phyloP scores from a whole-genome alignment of 2,329 filamentous ascomycete species.

The Hymenoscyphus occultus region DNA sequence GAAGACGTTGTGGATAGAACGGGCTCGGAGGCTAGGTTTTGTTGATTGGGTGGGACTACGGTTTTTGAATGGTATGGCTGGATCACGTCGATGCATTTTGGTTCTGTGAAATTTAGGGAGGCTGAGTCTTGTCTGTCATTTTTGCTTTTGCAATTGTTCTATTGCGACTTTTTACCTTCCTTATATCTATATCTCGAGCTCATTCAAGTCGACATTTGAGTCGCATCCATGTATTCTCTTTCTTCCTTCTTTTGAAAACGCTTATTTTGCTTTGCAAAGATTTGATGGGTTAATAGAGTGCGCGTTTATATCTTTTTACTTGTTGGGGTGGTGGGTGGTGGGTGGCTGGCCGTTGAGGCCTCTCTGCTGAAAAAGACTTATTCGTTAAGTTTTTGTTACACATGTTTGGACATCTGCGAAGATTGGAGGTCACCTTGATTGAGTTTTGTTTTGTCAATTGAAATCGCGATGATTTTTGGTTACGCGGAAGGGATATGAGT shows the following conservation, averaged over 20 bases:
- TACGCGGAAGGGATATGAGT: neutral
- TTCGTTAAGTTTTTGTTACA: constrained; percentile 5
- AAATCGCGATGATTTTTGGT: neutral
- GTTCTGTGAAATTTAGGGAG: neutral
- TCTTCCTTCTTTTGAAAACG: neutral
- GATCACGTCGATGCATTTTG: constrained; percentile 22
- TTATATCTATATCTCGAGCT: neutral
- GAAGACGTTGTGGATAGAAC: neutral
- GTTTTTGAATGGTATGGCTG: constrained; percentile 2
- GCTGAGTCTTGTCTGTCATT: constrained; percentile 4
- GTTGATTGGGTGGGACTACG: constrained; percentile 2
- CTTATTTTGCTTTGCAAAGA: too few relatives aligned
- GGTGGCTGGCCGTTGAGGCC: neutral
- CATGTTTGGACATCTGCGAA: constrained; percentile 7
- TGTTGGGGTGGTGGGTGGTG: neutral
- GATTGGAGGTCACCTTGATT: constrained; percentile 5
- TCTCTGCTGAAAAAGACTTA: neutral
- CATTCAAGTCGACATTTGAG: neutral
- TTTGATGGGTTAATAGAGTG: neutral
- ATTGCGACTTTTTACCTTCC: neutral
- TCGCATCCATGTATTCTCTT: constrained; percentile 1
- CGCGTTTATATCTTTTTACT: neutral
- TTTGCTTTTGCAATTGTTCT: constrained; percentile 8
- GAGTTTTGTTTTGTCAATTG: neutral
- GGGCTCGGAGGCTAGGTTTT: neutral